Evolutionary conservation across 2,329 filamentous ascomycete genomes (phyloP), one percentile per base, ranked within the genome.

Genomic region (Diaporthe longicolla): DNA sequence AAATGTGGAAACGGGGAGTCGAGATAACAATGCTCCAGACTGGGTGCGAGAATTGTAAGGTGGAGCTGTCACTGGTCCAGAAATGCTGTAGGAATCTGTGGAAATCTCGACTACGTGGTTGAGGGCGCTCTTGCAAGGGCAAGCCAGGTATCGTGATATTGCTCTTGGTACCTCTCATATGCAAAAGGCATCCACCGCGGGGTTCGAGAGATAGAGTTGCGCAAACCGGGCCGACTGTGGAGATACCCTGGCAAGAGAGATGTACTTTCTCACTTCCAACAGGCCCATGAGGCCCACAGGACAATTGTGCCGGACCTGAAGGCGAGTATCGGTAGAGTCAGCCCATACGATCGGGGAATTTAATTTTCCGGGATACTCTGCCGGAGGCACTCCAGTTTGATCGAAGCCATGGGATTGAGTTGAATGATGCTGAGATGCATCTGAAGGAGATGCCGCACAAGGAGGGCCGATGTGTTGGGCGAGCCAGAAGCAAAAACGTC

Each of bases 171-270:
- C 13, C 29, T 52, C 26, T 52, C 21, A 52, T 37, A 37, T 66
- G 21, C 29, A 50, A 4, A 15, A 26, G 32, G 32, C 35, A 66
- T 37, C 61, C 45, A 66, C 61, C 61, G 45, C 48, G 45, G 45
- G 32, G 29, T 19, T 13, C 9, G n/a, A 37, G 45, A 24, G 17
- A 66, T 52, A 66, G n/a, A 68, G 32, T 68, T 24, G 45, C 17
- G 15, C 48, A 37, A 26, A 40, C 63, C 63, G 63, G 19, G n/a
- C 29, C 45, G 29, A 66, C 45, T 52, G 21, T 37, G 61, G 61
- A 66, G 61, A 24, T n/a, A 21, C 10, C 29, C 61, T 52, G 26
- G 43, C 61, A 8, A 21, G 35, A 50, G 17, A 50, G 24, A 66
- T 24, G 45, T 7, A 24, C 17, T 35, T 19, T 21, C 43, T 35